Evolutionary conservation across 495 filamentous ascomycete genomes (phyloP).

Genomic region (Aspergillus haitiensis): DNA sequence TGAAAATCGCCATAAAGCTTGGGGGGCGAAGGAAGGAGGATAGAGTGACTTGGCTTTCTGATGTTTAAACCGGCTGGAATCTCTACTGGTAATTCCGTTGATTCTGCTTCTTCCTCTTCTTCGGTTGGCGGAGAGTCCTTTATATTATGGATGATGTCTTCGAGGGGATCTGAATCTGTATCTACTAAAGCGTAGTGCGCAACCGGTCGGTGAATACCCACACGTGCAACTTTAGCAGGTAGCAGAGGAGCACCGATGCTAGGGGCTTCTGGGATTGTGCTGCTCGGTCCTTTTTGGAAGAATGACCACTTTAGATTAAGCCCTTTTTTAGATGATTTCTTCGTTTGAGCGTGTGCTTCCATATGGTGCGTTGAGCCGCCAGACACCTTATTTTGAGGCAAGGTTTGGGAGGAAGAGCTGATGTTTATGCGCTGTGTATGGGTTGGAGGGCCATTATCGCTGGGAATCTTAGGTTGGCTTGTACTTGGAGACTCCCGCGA

Average conservation of each 20-base stretch:
- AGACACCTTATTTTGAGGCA: neutral
- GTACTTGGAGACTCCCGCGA: neutral
- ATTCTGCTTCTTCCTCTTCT: conserved; percentile 19
- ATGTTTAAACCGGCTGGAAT: conserved; percentile 37
- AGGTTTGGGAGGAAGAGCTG: neutral
- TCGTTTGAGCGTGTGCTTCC: neutral
- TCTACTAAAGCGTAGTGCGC: conserved; percentile 87
- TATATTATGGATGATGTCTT: conserved; percentile 64
- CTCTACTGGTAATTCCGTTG: conserved; percentile 25
- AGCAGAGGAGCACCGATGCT: conserved; percentile 31
- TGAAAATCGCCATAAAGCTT: conserved; percentile 47
- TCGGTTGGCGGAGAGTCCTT: conserved; percentile 50
- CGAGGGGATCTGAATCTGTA: conserved; percentile 65
- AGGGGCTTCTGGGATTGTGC: conserved; percentile 11
- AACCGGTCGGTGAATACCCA: conserved; percentile 43
- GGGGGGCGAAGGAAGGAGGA: conserved; percentile 57
- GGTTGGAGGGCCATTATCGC: conserved; percentile 7
- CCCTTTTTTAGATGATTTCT: conserved; percentile 31
- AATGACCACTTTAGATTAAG: conserved; percentile 74
- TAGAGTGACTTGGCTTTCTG: conserved; percentile 47
- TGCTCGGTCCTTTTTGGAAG: conserved; percentile 60
- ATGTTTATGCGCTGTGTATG: neutral
- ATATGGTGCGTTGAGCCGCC: neutral
- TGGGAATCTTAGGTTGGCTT: conserved; percentile 6
- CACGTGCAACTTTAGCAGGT: conserved; percentile 42